Evolutionary conservation across 169 alveolate species (phyloP), one percentile per base, ranked within the genome.

Genomic region (Perkinsus olseni): DNA sequence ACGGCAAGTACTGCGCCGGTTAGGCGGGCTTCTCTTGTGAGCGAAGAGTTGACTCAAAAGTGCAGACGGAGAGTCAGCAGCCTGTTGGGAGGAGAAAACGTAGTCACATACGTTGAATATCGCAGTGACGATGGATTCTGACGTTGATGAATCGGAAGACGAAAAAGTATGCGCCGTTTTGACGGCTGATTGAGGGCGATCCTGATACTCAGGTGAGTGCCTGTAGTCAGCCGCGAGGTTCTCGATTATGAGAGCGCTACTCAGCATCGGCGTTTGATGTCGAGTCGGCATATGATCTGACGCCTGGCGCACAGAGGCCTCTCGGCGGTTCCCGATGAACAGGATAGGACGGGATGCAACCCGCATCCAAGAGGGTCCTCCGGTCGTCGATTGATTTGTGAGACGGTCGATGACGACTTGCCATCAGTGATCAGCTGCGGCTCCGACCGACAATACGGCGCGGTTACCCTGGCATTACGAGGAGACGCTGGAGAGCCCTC

Each of bases 51-150:
- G 28, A 0, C 31, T 74, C 39, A 39, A n/a, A n/a, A 38, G 48
- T 38, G 39, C 38, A 62, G 45, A 20, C 31, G 17, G 92, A 94
- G 0, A 38, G 74, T 34, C 74, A 38, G 28, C n/a, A n/a, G 28
- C n/a, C 10, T 21, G 91, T 74, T 28, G 95, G 95, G 74, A 94
- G 94, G 91, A 94, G 95, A 40, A 92, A 92, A n/a, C 92, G 95
- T 28, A 94, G 92, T 94, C n/a, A 90, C 94, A 11, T 94, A 92
- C 62, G 39, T 74, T 0, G 95, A 94, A 38, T 94, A 94, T n/a
- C 93, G 91, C 37, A 31, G 91, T 8, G 94, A 48, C 28, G 40
- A 74, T 10, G 95, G 92, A n/a, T 62, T 74, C 38, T 92, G 74
- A 6, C 8, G 91, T 82, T n/a, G 93, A 20, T 8, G 74, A 38